Percentiles rank a stretch among this genome's conserved stretches.
Conservation (phyloP, 768 basidiomycete species). For the Phanerodontia chrysosporium region DNA sequence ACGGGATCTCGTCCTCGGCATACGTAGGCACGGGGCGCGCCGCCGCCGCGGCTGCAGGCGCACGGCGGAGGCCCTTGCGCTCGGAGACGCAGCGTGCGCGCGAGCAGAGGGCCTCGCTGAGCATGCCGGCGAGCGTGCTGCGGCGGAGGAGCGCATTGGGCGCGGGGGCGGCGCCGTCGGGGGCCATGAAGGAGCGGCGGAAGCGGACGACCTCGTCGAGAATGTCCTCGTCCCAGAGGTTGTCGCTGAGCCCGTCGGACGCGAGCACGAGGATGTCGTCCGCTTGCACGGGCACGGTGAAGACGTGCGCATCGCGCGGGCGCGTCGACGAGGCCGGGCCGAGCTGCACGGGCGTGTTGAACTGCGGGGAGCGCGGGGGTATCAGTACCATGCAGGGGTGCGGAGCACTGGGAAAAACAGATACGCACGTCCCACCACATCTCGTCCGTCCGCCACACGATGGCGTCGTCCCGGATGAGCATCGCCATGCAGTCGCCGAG, state of each 20-base stretch:
- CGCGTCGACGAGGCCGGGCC: conserved; percentile 58
- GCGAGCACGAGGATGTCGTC: conserved; percentile 81
- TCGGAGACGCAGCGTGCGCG: conserved; percentile 70
- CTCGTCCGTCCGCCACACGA: conserved; percentile 85
- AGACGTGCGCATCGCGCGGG: conserved; percentile 64
- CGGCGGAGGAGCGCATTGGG: conserved; percentile 34
- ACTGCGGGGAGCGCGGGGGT: conserved; percentile 27
- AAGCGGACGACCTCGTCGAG: conserved; percentile 74
- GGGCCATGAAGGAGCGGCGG: conserved; percentile 32
- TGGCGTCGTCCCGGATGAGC: conserved; percentile 72
- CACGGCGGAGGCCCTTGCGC: conserved; percentile 12
- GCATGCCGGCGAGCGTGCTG: conserved; percentile 60
- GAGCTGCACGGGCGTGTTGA: conserved; percentile 64
- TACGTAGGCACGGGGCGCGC: neutral
- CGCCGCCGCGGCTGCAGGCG: neutral
- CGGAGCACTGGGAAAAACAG: neutral
- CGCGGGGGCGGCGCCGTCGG: neutral
- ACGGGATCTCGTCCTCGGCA: conserved; percentile 64
- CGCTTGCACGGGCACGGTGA: conserved; percentile 62
- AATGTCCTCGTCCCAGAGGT: conserved; percentile 86
- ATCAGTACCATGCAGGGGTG: conserved; percentile 16
- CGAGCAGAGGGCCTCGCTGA: conserved; percentile 78
- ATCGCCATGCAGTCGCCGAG: conserved; percentile 87
- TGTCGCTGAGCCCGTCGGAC: conserved; percentile 79
- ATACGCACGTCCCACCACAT: conserved; percentile 81